Base-by-base conservation (phyloP, 805 yeast genomes). In the Cyberlindnera galapagoensis region DNA sequence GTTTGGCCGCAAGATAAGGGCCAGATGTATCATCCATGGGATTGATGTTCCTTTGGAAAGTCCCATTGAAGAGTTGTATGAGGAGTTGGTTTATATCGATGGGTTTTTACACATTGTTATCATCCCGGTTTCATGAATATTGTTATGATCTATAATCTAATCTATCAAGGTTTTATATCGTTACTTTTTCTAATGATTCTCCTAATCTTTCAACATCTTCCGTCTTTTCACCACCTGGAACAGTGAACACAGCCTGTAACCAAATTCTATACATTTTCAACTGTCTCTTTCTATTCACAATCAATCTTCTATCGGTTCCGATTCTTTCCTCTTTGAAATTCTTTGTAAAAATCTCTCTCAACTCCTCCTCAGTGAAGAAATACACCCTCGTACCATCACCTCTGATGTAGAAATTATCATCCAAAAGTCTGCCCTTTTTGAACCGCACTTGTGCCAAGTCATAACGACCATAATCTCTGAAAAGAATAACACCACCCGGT, bases 361-460 rank as follows among this genome's bases (percentile, higher is more conserved):
- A 59, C 59, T 92, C 96, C 38, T 90, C 95, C 54, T 90, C 97
- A 3, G 95, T 85, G 63, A 92, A 92, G 62, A 92, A 92, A 56
- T 92, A 92, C 9, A 92, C 98, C 46, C 98, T 69, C 0, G 98
- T 92, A 29, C 98, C 98, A 55, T 92, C 98, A 23, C 98, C 98
- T 51, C 98, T 74, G 23, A 88, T 86, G 58, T 92, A 92, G 52
- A 92, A 92, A 57, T 92, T 88, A 35, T 90, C 97, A 34, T 85
- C 95, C 34, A 92, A 57, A 18, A 85, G 59, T 47, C 97, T 72
- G 29, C 84, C 81, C 55, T 82, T 83, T 59, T 92, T 92, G 65
- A 90, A 87, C 47, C 98, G 63, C 34, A 92, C 80, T 54, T 92
- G 98, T 0, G 98, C 95, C 57, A 92, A 65, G 59, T 92, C 98